These are phyloP conservation scores for Curvularia verruculosa DNA, from an alignment of 2,329 filamentous ascomycete species.

Conservation along the genomic window DNA sequence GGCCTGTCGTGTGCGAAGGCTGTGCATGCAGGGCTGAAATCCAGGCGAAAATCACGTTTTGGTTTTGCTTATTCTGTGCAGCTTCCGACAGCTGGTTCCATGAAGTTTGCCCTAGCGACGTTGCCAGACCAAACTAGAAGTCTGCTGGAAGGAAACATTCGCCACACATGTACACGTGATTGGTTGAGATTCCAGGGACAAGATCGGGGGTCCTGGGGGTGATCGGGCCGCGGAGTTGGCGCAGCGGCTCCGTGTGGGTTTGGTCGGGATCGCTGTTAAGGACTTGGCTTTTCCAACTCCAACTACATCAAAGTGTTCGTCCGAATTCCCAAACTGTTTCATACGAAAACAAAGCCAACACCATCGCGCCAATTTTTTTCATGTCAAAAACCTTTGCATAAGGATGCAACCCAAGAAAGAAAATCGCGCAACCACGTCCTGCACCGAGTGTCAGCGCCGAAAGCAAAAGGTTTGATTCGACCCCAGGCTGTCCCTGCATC, in stretches of 20 bases:
- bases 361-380: neutral
- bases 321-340: constrained; percentile 2
- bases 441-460: constrained; percentile 57
- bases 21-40: neutral
- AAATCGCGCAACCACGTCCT: constrained; percentile 43
- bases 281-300: constrained; percentile 1
- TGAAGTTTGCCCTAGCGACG: neutral
- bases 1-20: neutral
- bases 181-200: constrained; percentile 7
- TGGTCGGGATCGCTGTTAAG: constrained; percentile 11
- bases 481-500: constrained; percentile 12
- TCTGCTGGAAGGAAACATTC: neutral
- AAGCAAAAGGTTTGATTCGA: constrained; percentile 55
- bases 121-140: neutral
- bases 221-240: constrained; percentile 12
- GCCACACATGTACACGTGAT: constrained; percentile 9
- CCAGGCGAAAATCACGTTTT: neutral
- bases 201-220: neutral
- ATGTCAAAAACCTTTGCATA: neutral
- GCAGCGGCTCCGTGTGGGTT: constrained; percentile 11
- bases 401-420: constrained; percentile 36
- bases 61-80: neutral
- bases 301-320: constrained; percentile 9
- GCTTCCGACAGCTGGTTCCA: neutral
- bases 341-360: neutral